Evolutionary conservation across 306 rosid species (phyloP), one percentile per base, ranked within the genome.

Genomic region (Fragaria iinumae): DNA sequence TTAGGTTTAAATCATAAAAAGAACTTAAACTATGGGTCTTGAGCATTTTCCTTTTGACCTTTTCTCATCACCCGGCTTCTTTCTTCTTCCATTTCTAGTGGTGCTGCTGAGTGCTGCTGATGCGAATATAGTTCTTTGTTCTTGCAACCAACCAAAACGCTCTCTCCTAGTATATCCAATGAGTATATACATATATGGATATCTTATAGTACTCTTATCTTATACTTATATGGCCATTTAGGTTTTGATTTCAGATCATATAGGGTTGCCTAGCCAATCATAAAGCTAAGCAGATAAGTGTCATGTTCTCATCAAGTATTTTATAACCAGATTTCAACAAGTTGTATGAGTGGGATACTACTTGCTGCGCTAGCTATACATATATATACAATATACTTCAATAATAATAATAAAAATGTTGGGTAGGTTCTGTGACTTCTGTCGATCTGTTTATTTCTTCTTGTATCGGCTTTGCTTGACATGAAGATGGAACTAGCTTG

Each of bases 1-100:
- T 86, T 75, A 68, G 86, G 85, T 84, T 71, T 47, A 64, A 44
- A 72, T 69, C 73, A 66, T 45, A 80, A 17, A 75, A 75, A 41
- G n/a, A 75, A 74, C 29, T 18, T 14, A 41, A 0, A 18, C 32
- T 62, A 27, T 14, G 41, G 17, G 39, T 29, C 14, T 27, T 43
- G 20, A 63, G 27, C 50, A 13, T 53, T 53, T 6, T 20, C 36
- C 5, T 39, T 29, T 62, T 29, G 39, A 62, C 39, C 17, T 62
- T 29, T 27, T 60, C 39, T 60, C 38, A 25, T 12, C 8, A 60
- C 3, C 34, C 3, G 16, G 20, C 20, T 71, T 23, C 52, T 52
- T 71, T 16, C 43, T 20, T 52, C 48, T 20, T 56, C 25, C 10
- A 21, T 71, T n/a, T 52, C 29, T 38, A 66, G 71, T 66, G 70